Conservation (phyloP, 306 rosid species). For the Glycine soja region DNA sequence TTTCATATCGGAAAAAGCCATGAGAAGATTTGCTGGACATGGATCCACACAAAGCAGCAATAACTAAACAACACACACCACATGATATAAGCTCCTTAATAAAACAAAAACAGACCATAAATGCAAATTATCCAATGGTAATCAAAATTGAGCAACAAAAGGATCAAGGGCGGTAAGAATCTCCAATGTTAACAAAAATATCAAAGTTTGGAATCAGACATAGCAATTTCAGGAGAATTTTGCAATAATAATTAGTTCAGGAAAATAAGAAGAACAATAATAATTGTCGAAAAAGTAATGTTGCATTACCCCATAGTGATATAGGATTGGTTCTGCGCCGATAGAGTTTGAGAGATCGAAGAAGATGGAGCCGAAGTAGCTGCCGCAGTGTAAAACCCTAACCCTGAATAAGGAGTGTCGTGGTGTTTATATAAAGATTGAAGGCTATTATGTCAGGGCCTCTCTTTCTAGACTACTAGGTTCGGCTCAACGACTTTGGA, state of each 20-base stretch:
- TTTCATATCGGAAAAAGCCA: not conserved
- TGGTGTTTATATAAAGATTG: slow-evolving; percentile 22
- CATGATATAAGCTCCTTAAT: not conserved
- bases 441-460: not conserved
- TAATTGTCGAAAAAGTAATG: slow-evolving; percentile 7
- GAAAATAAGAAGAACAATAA: not conserved
- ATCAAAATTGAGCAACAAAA: not conserved
- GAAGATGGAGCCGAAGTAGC: slow-evolving; percentile 5
- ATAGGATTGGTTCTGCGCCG: slow-evolving; percentile 17
- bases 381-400: slow-evolving; percentile 55
- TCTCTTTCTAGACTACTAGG: not conserved
- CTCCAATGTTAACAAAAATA: not conserved
- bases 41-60: not conserved
- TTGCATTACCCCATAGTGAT: slow-evolving; percentile 64
- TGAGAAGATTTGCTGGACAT: not conserved
- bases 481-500: not conserved
- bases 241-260: not conserved
- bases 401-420: not conserved
- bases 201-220: not conserved
- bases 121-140: not conserved
- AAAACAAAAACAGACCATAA: not conserved
- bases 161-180: not conserved
- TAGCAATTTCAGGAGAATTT: not conserved
- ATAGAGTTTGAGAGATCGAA: not conserved
- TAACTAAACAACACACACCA: not conserved